Evolutionary conservation across 2,329 filamentous ascomycete species (phyloP).

Genomic region (Tolypocladium tropicale): DNA sequence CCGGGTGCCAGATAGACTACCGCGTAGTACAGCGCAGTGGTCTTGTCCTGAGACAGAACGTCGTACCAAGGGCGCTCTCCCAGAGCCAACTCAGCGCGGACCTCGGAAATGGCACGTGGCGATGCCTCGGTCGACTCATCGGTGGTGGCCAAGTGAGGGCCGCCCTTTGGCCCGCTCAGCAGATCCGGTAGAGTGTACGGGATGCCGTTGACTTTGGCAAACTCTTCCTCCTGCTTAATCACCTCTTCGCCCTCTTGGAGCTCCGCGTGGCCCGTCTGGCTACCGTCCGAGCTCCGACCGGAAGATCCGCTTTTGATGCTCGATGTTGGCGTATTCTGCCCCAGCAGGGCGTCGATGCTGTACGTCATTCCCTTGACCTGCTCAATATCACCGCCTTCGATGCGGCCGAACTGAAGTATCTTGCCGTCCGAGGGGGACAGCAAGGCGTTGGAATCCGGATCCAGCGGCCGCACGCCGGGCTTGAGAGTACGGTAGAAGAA

Average conservation of each 20-base stretch:
- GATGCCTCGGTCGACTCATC: constrained; percentile 62
- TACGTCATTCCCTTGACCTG: constrained; percentile 99
- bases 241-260: constrained; percentile 48
- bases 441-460: constrained; percentile 69
- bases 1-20: constrained; percentile 95
- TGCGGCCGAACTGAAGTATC: constrained; percentile 83
- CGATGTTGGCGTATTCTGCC: constrained; percentile 48
- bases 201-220: constrained; percentile 89
- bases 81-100: constrained; percentile 71
- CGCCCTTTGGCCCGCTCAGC: constrained; percentile 57
- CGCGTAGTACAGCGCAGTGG: constrained; percentile 76
- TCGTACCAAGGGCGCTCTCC: constrained; percentile 63
- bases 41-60: constrained; percentile 48
- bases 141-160: constrained; percentile 40
- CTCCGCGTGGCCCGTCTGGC: constrained; percentile 14
- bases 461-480: constrained; percentile 74
- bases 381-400: constrained; percentile 89
- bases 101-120: constrained; percentile 67
- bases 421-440: constrained; percentile 85
- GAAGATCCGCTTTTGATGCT: constrained; percentile 35
- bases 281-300: constrained; percentile 10
- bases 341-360: constrained; percentile 84
- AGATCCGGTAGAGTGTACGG: constrained; percentile 86
- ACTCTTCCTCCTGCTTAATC: constrained; percentile 78
- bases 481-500: constrained; percentile 97